These are phyloP conservation scores for Kodamaea ohmeri DNA, from an alignment of 1,139 yeast species.

Conservation along the genomic window DNA sequence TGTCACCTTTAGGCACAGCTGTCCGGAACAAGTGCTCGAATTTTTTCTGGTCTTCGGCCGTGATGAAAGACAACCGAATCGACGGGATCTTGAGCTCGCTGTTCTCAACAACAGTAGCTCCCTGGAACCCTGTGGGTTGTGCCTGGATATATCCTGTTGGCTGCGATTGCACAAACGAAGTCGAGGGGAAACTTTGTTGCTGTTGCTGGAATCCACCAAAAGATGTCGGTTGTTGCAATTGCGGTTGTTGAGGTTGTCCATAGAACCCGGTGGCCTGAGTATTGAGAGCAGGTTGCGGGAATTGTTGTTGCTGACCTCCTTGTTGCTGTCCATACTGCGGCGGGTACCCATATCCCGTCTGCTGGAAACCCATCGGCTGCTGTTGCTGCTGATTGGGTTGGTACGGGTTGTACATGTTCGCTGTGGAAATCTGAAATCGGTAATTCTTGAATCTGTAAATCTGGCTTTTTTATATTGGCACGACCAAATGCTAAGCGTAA, in stretches of 20 bases:
- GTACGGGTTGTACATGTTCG: constrained; percentile 44
- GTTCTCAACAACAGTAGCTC: constrained; percentile 31
- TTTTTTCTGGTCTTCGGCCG: constrained; percentile 80
- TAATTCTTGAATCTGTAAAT: neutral
- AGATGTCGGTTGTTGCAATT: constrained; percentile 11
- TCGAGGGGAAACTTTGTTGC: constrained; percentile 6
- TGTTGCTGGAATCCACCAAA: constrained; percentile 17
- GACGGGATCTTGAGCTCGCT: constrained; percentile 53
- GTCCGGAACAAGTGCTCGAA: constrained; percentile 80
- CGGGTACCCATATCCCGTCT: constrained; percentile 25
- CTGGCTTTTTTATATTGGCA: constrained; percentile 4
- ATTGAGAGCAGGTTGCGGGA: constrained; percentile 18
- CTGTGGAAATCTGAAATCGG: neutral
- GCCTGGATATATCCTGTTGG: constrained; percentile 36
- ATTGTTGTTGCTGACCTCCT: constrained; percentile 12
- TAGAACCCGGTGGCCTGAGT: constrained; percentile 23
- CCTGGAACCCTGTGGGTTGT: constrained; percentile 37
- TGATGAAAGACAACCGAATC: constrained; percentile 77
- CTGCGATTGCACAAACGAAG: constrained; percentile 23
- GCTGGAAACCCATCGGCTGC: constrained; percentile 29
- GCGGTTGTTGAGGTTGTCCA: constrained; percentile 27
- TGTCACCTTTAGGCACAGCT: constrained; percentile 75
- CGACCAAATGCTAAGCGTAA: constrained; percentile 3
- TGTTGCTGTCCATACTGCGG: constrained; percentile 15
- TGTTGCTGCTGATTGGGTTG: constrained; percentile 30